phyloP scores from a whole-genome alignment of 306 rosid genomes.

The Cucurbita moschata region DNA sequence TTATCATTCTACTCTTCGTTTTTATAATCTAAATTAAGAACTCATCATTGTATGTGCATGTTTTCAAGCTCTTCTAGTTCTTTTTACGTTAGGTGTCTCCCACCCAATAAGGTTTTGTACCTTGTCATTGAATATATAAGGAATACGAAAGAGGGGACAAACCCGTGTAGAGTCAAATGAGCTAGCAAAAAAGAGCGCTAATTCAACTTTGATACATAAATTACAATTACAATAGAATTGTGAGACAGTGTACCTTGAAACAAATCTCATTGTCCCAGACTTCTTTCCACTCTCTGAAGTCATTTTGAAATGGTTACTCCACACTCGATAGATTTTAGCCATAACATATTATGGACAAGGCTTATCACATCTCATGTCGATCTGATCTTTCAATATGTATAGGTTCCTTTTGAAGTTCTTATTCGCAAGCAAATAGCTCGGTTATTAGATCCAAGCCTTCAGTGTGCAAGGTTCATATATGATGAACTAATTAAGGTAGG shows the following conservation, averaged over 20 bases:
- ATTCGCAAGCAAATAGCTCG: slow-evolving; percentile 88
- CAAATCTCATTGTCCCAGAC: not conserved
- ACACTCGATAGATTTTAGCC: not conserved
- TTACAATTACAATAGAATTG: not conserved
- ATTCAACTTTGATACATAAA: not conserved
- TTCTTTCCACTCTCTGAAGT: not conserved
- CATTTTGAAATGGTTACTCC: not conserved
- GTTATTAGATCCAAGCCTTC: slow-evolving; percentile 92
- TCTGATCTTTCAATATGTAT: slow-evolving; percentile 12
- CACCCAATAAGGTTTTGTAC: not conserved
- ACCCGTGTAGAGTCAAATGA: not conserved
- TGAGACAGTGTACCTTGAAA: not conserved
- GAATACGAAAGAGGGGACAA: not conserved
- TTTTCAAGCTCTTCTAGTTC: not conserved
- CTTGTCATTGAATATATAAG: not conserved
- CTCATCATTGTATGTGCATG: not conserved
- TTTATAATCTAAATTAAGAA: not conserved
- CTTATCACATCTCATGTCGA: not conserved
- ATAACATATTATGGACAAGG: not conserved
- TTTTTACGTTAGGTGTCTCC: not conserved
- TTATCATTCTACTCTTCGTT: not conserved
- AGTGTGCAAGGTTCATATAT: slow-evolving; percentile 93
- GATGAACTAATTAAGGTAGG: slow-evolving; percentile 80
- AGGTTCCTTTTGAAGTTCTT: slow-evolving; percentile 97
- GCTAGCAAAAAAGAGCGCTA: not conserved